Evolutionary conservation across 805 yeast species (phyloP).

Genomic region (Pichia nakasei): DNA sequence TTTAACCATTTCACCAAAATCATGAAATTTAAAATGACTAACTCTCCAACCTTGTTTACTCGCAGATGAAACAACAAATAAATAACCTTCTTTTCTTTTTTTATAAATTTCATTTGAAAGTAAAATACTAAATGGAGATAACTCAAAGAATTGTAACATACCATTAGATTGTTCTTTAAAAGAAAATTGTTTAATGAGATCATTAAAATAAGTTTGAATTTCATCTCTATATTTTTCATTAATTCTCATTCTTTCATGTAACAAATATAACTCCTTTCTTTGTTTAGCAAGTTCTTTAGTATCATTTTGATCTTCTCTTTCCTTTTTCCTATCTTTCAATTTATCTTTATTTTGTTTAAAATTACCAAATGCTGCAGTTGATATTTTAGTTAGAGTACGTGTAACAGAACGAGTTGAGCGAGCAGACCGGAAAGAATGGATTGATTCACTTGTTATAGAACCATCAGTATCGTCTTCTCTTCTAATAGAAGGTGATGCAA

Average conservation of each 20-base stretch:
- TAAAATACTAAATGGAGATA: slow-evolving; percentile 80
- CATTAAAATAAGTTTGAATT: slow-evolving; percentile 60
- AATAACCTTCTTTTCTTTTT: slow-evolving; percentile 83
- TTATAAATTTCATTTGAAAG: slow-evolving; percentile 74
- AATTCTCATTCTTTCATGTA: slow-evolving; percentile 3
- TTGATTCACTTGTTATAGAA: not conserved
- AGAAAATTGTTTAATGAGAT: slow-evolving; percentile 48
- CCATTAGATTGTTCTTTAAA: slow-evolving; percentile 76
- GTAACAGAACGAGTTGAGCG: slow-evolving; percentile 3
- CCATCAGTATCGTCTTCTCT: not conserved
- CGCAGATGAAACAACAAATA: slow-evolving; percentile 75
- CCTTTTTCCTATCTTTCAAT: not conserved
- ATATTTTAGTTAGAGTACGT: not conserved
- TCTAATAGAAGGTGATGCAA: not conserved
- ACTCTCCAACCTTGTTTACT: slow-evolving; percentile 94
- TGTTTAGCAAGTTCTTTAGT: not conserved
- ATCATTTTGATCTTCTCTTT: slow-evolving; percentile 8
- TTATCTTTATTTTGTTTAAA: not conserved
- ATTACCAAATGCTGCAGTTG: slow-evolving; percentile 1
- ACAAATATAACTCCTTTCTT: slow-evolving; percentile 7
- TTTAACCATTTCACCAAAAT: slow-evolving; percentile 76
- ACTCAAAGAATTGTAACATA: slow-evolving; percentile 78
- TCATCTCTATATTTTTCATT: slow-evolving; percentile 32
- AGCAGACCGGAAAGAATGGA: not conserved
- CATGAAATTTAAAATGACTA: slow-evolving; percentile 73